These are phyloP conservation scores for Hericium erinaceus DNA, from an alignment of 768 basidiomycete genomes.

Conservation along the genomic window DNA sequence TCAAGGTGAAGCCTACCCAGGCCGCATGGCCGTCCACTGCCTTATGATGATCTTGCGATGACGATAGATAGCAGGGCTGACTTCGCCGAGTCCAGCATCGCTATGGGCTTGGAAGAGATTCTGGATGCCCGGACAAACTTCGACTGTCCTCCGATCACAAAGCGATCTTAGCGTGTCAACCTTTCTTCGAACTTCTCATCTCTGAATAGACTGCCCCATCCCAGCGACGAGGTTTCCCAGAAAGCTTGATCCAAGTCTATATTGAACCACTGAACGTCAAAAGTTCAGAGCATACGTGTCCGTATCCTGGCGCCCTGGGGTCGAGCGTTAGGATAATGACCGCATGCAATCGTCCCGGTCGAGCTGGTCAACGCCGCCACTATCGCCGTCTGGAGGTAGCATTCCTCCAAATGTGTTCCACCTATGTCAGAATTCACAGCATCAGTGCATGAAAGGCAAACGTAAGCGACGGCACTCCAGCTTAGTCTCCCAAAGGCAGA, in stretches of 20 bases:
- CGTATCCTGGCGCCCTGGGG: slow-evolving; percentile 39
- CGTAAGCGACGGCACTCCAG: not conserved
- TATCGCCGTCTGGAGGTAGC: slow-evolving; percentile 27
- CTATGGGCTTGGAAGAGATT: slow-evolving; percentile 28
- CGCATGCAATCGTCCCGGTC: slow-evolving; percentile 46
- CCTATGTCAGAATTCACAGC: slow-evolving; percentile 19
- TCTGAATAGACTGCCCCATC: slow-evolving; percentile 33
- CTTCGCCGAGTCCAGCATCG: slow-evolving; percentile 35
- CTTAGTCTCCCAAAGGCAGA: too few species aligned
- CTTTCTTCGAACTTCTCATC: slow-evolving; percentile 34
- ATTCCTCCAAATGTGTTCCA: slow-evolving; percentile 33
- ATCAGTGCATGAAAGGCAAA: not conserved
- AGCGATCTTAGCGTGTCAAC: slow-evolving; percentile 31
- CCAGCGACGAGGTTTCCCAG: slow-evolving; percentile 34
- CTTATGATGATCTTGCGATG: slow-evolving; percentile 46
- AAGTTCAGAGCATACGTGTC: slow-evolving; percentile 26
- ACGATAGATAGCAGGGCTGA: slow-evolving; percentile 36
- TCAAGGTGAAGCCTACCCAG: slow-evolving; percentile 41
- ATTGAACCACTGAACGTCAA: too few species aligned
- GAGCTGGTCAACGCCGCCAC: slow-evolving; percentile 32
- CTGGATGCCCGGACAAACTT: too few species aligned
- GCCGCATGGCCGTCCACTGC: slow-evolving; percentile 45
- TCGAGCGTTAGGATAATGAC: slow-evolving; percentile 45
- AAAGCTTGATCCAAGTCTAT: not conserved
- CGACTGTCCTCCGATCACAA: too few species aligned